Percentiles rank a stretch among this genome's conserved stretches.
These are phyloP conservation scores for Coniochaeta prunicola DNA, from an alignment of 2,329 filamentous ascomycete species.

Conservation along the genomic window DNA sequence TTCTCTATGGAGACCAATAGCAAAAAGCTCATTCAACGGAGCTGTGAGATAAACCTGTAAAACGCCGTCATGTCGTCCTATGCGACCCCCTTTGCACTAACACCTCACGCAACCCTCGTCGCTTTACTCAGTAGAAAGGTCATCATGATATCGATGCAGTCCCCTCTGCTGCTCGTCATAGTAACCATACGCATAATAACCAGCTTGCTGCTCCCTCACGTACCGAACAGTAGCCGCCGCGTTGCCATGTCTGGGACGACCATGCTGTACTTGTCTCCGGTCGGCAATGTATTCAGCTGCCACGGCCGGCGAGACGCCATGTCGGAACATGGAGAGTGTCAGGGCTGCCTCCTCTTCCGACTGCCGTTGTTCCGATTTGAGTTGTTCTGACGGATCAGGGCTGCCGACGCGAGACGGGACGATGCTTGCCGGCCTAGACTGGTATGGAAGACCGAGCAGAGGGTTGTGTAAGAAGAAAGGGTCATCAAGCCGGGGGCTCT, in stretches of 20 bases:
- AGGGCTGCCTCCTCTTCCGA: constrained; percentile 3
- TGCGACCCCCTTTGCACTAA: not conserved
- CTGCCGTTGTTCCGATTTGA: not conserved
- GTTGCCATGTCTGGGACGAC: not conserved
- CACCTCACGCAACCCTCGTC: not conserved
- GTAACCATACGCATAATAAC: not conserved
- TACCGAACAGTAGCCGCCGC: not conserved
- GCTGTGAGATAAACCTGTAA: not conserved
- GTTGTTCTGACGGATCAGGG: not conserved
- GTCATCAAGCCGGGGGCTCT: not conserved
- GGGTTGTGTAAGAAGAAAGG: not conserved
- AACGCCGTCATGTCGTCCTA: not conserved
- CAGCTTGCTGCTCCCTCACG: not conserved
- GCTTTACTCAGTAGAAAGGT: not conserved
- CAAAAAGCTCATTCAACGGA: not conserved
- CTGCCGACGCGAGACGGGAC: not conserved
- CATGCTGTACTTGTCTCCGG: not conserved
- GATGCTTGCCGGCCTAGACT: not conserved
- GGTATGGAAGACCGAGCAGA: not conserved
- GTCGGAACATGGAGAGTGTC: not conserved
- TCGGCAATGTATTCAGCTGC: not conserved
- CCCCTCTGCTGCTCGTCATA: not conserved
- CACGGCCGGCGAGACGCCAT: not conserved
- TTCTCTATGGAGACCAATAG: not conserved
- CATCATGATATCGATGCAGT: not conserved